phyloP scores from a whole-genome alignment of 345 rosid species.

The Cardamine occulta region DNA sequence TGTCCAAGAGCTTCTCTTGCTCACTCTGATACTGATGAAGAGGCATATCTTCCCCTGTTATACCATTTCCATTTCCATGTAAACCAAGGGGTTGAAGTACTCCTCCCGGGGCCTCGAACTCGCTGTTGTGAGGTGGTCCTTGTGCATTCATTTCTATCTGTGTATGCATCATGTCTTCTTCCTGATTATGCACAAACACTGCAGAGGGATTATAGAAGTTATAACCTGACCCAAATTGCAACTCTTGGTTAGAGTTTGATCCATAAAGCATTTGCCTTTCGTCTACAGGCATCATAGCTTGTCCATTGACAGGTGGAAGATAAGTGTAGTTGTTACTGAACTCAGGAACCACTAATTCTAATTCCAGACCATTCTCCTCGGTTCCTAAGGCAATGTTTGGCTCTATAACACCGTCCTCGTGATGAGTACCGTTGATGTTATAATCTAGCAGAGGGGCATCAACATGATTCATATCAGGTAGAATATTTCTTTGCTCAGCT shows the following conservation, averaged over 20 bases:
- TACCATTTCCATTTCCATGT: conserved; percentile 51
- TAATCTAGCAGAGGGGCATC: conserved; percentile 52
- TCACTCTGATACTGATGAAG: conserved; percentile 54
- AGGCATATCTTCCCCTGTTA: conserved; percentile 48
- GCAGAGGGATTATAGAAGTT: conserved; percentile 51
- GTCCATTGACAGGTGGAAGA: conserved; percentile 54
- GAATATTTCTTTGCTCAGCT: conserved; percentile 46
- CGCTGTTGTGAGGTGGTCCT: conserved; percentile 33
- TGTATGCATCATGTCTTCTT: conserved; percentile 49
- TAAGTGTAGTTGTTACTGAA: conserved; percentile 51
- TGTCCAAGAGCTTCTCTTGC: conserved; percentile 63
- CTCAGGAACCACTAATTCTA: conserved; percentile 46
- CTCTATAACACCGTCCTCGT: conserved; percentile 47
- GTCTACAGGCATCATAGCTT: conserved; percentile 57
- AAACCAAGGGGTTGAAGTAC: conserved; percentile 39
- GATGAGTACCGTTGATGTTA: conserved; percentile 44
- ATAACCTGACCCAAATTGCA: conserved; percentile 53
- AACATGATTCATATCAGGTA: conserved; percentile 67
- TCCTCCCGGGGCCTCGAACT: conserved; percentile 51
- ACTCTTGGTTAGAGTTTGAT: conserved; percentile 50
- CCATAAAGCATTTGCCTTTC: conserved; percentile 66
- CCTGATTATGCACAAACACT: conserved; percentile 50
- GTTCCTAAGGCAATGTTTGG: conserved; percentile 42
- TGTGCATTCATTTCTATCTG: conserved; percentile 49
- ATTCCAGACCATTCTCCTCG: conserved; percentile 49